Conservation (phyloP, 768 basidiomycete species). For the Pleurotus citrinopileatus region DNA sequence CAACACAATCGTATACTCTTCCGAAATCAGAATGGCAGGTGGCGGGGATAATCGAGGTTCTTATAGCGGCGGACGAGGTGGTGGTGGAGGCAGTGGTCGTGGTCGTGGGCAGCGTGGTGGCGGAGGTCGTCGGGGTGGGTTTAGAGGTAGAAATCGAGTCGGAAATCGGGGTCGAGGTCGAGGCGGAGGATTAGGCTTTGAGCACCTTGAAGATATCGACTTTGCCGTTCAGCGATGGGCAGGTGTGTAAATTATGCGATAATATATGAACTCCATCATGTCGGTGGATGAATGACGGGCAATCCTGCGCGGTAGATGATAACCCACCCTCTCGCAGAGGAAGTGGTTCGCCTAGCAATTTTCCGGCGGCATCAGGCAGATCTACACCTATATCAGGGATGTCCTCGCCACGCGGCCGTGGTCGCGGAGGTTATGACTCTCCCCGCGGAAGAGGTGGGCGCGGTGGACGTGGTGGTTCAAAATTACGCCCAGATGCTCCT, state of each 20-base stretch:
- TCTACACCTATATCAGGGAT: slow-evolving; percentile 21
- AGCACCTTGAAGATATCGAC: slow-evolving; percentile 18
- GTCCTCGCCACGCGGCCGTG: slow-evolving; percentile 18
- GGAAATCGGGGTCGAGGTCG: background rate
- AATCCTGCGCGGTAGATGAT: background rate
- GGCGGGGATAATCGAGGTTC: slow-evolving; percentile 33
- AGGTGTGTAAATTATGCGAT: slow-evolving; percentile 16
- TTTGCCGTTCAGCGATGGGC: slow-evolving; percentile 27
- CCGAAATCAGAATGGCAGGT: background rate
- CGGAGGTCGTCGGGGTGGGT: no score
- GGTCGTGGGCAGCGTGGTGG: slow-evolving; percentile 17
- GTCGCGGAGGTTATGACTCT: slow-evolving; percentile 23
- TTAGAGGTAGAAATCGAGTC: no score
- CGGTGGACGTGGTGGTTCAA: slow-evolving; percentile 27
- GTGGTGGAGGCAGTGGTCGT: slow-evolving; percentile 22
- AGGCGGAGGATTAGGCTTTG: slow-evolving; percentile 17
- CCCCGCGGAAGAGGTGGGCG: slow-evolving; percentile 17
- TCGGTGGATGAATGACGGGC: background rate
- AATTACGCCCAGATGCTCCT: slow-evolving; percentile 38
- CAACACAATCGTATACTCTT: no score
- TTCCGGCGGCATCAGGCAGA: slow-evolving; percentile 13
- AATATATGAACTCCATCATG: background rate
- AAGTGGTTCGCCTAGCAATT: slow-evolving; percentile 13
- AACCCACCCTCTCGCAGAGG: no score
- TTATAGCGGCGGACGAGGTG: slow-evolving; percentile 39